phyloP scores from a whole-genome alignment of 2,329 filamentous ascomycete genomes.

The Fusarium nygamai region DNA sequence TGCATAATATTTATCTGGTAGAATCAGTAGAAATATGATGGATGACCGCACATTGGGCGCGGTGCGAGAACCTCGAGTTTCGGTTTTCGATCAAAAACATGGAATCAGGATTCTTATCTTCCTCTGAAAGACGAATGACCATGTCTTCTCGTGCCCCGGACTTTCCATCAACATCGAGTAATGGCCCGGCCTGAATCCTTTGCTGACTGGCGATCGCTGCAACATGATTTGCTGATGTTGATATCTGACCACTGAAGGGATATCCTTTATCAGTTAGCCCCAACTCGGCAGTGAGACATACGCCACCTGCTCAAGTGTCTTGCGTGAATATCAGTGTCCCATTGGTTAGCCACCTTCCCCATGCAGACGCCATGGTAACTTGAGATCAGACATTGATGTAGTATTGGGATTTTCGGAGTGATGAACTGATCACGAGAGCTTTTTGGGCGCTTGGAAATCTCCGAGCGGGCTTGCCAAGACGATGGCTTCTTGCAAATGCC shows the following conservation, averaged over 20 bases:
- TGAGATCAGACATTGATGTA: not conserved
- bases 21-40: not conserved
- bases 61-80: not conserved
- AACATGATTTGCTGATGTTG: not conserved
- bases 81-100: not conserved
- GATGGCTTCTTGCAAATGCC: not conserved
- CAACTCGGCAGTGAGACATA: conserved; percentile 3
- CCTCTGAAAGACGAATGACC: not conserved
- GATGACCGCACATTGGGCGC: not conserved
- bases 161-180: not conserved
- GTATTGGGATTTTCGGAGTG: not conserved
- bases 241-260: not conserved
- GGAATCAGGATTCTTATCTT: not conserved
- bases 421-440: not conserved
- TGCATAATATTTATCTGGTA: not conserved
- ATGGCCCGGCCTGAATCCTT: not conserved
- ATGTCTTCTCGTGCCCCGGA: not conserved
- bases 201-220: not conserved
- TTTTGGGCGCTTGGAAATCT: not conserved
- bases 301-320: conserved; percentile 20
- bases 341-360: conserved; percentile 15
- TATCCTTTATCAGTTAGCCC: not conserved
- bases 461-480: not conserved
- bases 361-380: not conserved
- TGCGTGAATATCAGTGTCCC: not conserved